These are phyloP conservation scores for Balansia obtecta DNA, from an alignment of 2,329 filamentous ascomycete genomes.

Conservation along the genomic window DNA sequence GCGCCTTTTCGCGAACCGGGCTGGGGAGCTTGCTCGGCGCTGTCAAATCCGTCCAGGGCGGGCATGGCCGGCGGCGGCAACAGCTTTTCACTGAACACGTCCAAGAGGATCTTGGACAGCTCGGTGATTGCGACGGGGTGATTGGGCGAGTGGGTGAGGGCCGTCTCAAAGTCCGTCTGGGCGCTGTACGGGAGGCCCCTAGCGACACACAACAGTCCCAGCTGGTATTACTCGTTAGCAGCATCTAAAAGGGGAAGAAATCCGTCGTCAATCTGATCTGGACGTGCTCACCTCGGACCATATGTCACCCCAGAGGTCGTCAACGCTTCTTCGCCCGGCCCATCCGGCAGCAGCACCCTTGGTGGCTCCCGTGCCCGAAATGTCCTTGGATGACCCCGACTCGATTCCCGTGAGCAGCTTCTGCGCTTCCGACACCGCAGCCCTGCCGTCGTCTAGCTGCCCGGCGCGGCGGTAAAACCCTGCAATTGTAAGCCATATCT, in stretches of 20 bases:
- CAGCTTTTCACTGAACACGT: conserved; percentile 63
- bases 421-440: conserved; percentile 69
- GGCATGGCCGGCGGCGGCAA: conserved; percentile 45
- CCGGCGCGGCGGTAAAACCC: conserved; percentile 75
- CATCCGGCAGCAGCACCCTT: conserved; percentile 55
- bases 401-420: conserved; percentile 65
- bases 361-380: conserved; percentile 49
- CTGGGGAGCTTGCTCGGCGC: background rate
- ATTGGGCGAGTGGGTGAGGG: conserved; percentile 66
- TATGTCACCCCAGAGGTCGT: conserved; percentile 76
- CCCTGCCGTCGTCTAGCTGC: conserved; percentile 67
- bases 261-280: background rate
- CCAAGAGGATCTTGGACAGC: conserved; percentile 72
- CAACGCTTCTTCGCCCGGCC: conserved; percentile 69
- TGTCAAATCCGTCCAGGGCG: conserved; percentile 17
- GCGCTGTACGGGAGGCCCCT: conserved; percentile 55
- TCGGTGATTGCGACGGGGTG: conserved; percentile 72
- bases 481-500: conserved; percentile 83
- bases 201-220: conserved; percentile 53
- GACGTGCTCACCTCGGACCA: conserved; percentile 56
- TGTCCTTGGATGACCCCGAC: conserved; percentile 47
- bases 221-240: conserved; percentile 26
- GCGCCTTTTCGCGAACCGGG: background rate
- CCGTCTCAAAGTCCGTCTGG: conserved; percentile 67
- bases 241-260: background rate